phyloP scores from a whole-genome alignment of 306 rosid species.

The Pachyrhizus erosus region DNA sequence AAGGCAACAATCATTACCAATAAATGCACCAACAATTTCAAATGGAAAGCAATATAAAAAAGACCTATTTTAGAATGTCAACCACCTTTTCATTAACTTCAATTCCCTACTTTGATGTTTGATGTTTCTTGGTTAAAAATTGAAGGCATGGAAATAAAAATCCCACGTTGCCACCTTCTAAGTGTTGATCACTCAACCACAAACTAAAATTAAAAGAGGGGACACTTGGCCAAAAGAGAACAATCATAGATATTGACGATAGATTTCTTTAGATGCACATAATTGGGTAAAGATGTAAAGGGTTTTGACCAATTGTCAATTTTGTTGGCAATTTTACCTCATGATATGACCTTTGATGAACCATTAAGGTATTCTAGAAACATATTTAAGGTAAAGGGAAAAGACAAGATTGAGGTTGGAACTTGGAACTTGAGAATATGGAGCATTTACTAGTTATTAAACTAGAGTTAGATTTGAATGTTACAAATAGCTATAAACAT shows the following conservation, averaged over 20 bases:
- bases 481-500: neutral
- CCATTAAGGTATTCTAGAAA: slow-evolving; percentile 30
- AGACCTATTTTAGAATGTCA: slow-evolving; percentile 55
- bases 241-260: slow-evolving; percentile 4
- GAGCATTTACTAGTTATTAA: slow-evolving; percentile 13
- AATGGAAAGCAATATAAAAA: slow-evolving; percentile 51
- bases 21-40: slow-evolving; percentile 45
- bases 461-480: slow-evolving; percentile 28
- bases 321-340: slow-evolving; percentile 50
- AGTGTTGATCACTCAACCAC: slow-evolving; percentile 29
- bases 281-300: slow-evolving; percentile 12
- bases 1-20: slow-evolving; percentile 40
- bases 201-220: slow-evolving; percentile 3
- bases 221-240: neutral
- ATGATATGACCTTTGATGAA: neutral
- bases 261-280: slow-evolving; percentile 19
- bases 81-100: slow-evolving; percentile 73
- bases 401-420: slow-evolving; percentile 8
- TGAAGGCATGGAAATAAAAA: neutral
- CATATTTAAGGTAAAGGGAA: neutral
- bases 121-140: neutral
- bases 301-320: slow-evolving; percentile 39
- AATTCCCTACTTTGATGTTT: slow-evolving; percentile 29
- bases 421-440: neutral
- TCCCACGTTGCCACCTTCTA: slow-evolving; percentile 22